Evolutionary conservation across 202 grass and related monocot genomes (phyloP).

Genomic region (Schoenoplectus tabernaemontani): DNA sequence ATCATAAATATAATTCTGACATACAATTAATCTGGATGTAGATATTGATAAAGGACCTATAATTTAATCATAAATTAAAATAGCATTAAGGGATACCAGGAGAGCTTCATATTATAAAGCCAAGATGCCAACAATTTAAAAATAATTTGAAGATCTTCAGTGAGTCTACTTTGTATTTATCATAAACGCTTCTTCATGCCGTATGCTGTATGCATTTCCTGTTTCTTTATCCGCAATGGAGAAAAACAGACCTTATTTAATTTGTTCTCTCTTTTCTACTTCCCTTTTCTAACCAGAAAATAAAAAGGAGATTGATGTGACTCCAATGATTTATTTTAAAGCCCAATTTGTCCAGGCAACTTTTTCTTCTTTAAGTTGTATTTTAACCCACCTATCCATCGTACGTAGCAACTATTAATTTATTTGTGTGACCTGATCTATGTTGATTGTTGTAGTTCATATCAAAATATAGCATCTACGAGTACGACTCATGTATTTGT

Average conservation of each 20-base stretch:
- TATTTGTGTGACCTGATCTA: neutral
- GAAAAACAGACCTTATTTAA: neutral
- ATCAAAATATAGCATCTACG: neutral
- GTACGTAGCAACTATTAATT: neutral
- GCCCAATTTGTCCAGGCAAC: neutral
- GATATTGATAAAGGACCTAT: too few species aligned
- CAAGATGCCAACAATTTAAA: neutral
- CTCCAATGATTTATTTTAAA: slow-evolving; percentile 17
- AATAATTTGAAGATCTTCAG: neutral
- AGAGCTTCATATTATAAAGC: too few species aligned
- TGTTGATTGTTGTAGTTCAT: neutral
- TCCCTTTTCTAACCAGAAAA: neutral
- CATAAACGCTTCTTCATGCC: neutral
- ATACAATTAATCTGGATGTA: neutral
- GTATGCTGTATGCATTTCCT: neutral
- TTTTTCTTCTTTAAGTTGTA: slow-evolving; percentile 16
- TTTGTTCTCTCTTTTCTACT: neutral
- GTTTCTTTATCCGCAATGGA: neutral
- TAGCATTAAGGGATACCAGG: too few species aligned
- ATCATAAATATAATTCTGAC: neutral
- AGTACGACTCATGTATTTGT: neutral
- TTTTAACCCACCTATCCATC: neutral
- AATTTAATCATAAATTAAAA: too few species aligned
- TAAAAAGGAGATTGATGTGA: slow-evolving; percentile 11
- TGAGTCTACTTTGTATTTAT: neutral